Evolutionary conservation across 805 yeast species (phyloP), one percentile per base, ranked within the genome.

Genomic region (Metschnikowia vanudenii): DNA sequence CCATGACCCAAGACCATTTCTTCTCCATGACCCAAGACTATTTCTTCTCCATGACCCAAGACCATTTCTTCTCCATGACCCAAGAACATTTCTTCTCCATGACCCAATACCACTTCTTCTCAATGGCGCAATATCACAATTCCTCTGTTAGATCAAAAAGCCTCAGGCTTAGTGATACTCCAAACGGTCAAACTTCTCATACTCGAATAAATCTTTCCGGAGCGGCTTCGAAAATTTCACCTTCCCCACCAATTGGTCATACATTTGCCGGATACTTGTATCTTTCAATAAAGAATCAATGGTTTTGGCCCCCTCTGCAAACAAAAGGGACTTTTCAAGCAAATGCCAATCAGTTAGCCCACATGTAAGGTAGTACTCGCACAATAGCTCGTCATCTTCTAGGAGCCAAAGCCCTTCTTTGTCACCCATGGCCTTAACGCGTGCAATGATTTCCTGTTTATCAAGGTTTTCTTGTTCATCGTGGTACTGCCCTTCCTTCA

Each of bases 341-440:
- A 32, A 24, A 44, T 63, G 65, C 50, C 55, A 51, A 2, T 49
- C 56, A 11, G 59, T 56, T 34, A 43, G 37, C 11, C 45, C 35
- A 16, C 46, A 41, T 13, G 64, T 56, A 19, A 56, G 49, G 39
- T 54, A 58, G 43, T 61, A 63, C 31, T 63, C 64, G 6, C 44
- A 37, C 41, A 59, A 49, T 6, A 59, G 29, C 33, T 47, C 43
- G 7, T 57, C 59, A 34, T 62, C 63, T 10, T 52, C 46, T 18
- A 65, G 49, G 20, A 67, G 53, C 28, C 47, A 34, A 14, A 59
- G 43, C 2, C 54, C 41, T 35, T 65, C 58, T 30, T 52, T 60
- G 40, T 67, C 70, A 10, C 53, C 42, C 60, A 67, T 60, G 20
- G 54, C 54, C 17, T 54, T 34, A 12, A 61, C 54, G 30, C 52